Evolutionary conservation across 495 filamentous ascomycete species (phyloP).

Genomic region (Aspergillus sclerotiicarbonarius): DNA sequence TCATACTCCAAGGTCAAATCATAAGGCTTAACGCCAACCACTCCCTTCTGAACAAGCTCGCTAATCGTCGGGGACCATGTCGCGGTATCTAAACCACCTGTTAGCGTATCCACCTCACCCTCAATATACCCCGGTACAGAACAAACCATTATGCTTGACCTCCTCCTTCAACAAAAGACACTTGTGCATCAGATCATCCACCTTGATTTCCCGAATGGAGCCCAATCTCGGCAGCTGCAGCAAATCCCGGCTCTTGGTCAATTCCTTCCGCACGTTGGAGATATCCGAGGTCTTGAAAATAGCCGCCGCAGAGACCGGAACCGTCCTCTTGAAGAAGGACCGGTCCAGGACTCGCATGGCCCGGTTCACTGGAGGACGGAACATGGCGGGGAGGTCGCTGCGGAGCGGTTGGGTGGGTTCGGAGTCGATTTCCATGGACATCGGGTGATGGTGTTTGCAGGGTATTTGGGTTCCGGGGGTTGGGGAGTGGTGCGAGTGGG

Average conservation of each 20-base stretch:
- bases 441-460: not conserved
- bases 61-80: slow-evolving; percentile 72
- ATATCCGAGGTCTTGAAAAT: slow-evolving; percentile 72
- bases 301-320: slow-evolving; percentile 76
- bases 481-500: not conserved
- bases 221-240: slow-evolving; percentile 59
- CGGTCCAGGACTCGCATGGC: slow-evolving; percentile 77
- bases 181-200: slow-evolving; percentile 57
- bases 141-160: slow-evolving; percentile 64
- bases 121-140: slow-evolving; percentile 30
- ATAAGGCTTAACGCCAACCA: slow-evolving; percentile 69
- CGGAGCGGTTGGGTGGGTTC: slow-evolving; percentile 18
- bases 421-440: slow-evolving; percentile 31
- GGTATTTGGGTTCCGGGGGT: slow-evolving; percentile 1
- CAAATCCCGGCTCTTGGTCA: slow-evolving; percentile 58
- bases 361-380: slow-evolving; percentile 81
- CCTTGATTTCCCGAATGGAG: slow-evolving; percentile 50
- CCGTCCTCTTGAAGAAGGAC: slow-evolving; percentile 71
- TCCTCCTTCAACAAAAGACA: slow-evolving; percentile 72
- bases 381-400: slow-evolving; percentile 51
- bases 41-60: slow-evolving; percentile 63
- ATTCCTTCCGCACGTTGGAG: slow-evolving; percentile 56
- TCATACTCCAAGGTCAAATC: slow-evolving; percentile 74
- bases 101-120: slow-evolving; percentile 50
- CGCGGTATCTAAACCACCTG: slow-evolving; percentile 53